A percentile compares a stretch with the other conserved stretches of the same genome.
Conservation (phyloP, 345 rosid species). For the Corchorus olitorius region DNA sequence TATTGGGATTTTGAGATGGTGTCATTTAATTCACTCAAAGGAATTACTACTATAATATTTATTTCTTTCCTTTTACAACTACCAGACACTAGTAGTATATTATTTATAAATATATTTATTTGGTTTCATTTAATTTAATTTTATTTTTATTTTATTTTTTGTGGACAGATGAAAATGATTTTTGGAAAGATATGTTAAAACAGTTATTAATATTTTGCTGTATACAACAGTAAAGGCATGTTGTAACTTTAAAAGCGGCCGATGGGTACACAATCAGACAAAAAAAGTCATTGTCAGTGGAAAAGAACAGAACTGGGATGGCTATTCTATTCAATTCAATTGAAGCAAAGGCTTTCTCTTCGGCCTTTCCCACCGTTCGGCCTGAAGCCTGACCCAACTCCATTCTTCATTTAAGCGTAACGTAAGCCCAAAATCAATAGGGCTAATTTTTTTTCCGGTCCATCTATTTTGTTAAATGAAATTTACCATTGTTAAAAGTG, state of each 20-base stretch:
- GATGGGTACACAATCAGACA: not conserved
- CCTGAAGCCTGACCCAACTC: not conserved
- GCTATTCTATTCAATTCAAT: no score
- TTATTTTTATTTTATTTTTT: not conserved
- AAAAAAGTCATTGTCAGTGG: slow-evolving; percentile 2
- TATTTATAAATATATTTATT: no score
- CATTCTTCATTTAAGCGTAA: not conserved
- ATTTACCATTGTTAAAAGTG: no score
- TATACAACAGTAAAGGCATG: not conserved
- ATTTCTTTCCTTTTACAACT: no score
- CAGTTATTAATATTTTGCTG: not conserved
- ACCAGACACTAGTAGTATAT: no score
- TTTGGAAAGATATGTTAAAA: not conserved
- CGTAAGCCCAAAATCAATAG: not conserved
- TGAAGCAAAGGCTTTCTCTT: no score
- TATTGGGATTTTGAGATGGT: no score
- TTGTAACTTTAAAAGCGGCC: not conserved
- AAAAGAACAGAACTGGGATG: not conserved
- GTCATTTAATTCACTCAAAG: no score
- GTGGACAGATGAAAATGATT: not conserved
- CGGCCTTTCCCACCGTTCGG: not conserved
- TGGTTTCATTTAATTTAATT: no score
- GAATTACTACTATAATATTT: no score
- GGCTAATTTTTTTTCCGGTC: not conserved
- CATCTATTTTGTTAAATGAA: not conserved